Base-by-base conservation (phyloP, 2,329 filamentous ascomycete species). In the Alternaria sp. region DNA sequence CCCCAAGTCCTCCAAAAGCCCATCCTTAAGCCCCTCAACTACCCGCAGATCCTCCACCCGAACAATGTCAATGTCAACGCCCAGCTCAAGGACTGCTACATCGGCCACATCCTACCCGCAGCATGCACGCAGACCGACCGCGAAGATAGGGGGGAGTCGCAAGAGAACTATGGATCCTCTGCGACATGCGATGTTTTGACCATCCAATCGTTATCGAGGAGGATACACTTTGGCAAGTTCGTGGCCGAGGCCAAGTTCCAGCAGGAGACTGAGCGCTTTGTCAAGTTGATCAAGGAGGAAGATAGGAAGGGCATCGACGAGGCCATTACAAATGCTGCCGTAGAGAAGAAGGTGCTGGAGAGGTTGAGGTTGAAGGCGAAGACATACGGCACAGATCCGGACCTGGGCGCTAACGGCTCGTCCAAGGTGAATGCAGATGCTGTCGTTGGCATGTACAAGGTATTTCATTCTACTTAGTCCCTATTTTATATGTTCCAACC, bases 221-320 rank as follows among this genome's bases (percentile, higher is more conserved):
- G 95, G 54, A 95, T 99, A 68, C 95, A 99, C 79, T 99, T 97
- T 80, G 95, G 95, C 68, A 99, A 98, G 81, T 98, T 98, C 72
- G 95, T 99, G 8, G 95, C 95, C 41, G 95, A 99, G 83, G 89
- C 90, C 59, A 99, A 99, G 81, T 99, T 97, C 80, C 86, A 86
- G 69, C 89, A 90, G 45, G 91, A 98, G 68, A 85, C 88, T 29
- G 91, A 93, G 69, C 85, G 82, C 62, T 99, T 94, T 76, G 93
- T 91, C 5, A 83, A 83, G 62, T 79, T 98, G 78, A 98, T 99
- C 80, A 88, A 89, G 77, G 89, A 87, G 1, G 88, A 84, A 61
- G 93, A 99, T 77, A 84, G 90, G 5, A 82, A 88, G 54, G 94
- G 90, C 2, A 94, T 99, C 67, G 93, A 90, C 71, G 89, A 88